These are phyloP conservation scores for Staphylotrichum longicolle DNA, from an alignment of 495 filamentous ascomycete genomes.

Conservation along the genomic window DNA sequence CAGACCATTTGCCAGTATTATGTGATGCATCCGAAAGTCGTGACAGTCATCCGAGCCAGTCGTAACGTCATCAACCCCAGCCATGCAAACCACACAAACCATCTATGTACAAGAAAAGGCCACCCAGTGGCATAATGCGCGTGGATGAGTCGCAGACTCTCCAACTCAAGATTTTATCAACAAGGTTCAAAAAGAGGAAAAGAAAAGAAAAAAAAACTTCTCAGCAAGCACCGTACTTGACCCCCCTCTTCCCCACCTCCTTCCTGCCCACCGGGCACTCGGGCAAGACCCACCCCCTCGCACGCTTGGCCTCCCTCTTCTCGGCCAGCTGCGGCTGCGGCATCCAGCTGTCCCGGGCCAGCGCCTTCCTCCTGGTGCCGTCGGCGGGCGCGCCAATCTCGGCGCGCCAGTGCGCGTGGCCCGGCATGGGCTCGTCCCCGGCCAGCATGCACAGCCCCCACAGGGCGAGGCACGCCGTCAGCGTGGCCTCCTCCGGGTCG, in stretches of 20 bases:
- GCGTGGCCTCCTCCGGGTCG: slow-evolving; percentile 46
- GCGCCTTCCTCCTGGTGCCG: slow-evolving; percentile 67
- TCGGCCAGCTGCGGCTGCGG: slow-evolving; percentile 78
- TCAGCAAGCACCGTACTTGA: slow-evolving; percentile 48
- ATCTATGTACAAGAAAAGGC: slow-evolving; percentile 13
- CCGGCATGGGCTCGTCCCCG: slow-evolving; percentile 64
- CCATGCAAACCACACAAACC: slow-evolving; percentile 2
- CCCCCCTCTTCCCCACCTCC: slow-evolving; percentile 57
- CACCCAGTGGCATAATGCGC: background rate
- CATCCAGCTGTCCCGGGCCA: slow-evolving; percentile 80
- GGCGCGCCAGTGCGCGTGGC: slow-evolving; percentile 65
- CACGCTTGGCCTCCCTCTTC: slow-evolving; percentile 77
- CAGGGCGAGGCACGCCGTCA: slow-evolving; percentile 54
- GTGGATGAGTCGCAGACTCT: slow-evolving; percentile 19
- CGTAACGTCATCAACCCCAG: slow-evolving; percentile 21
- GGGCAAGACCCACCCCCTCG: slow-evolving; percentile 81
- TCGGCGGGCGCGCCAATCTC: slow-evolving; percentile 81
- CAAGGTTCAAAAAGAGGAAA: background rate
- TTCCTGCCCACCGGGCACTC: slow-evolving; percentile 61
- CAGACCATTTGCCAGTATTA: background rate
- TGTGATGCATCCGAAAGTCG: slow-evolving; percentile 6
- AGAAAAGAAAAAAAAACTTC: background rate
- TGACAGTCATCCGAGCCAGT: slow-evolving; percentile 21
- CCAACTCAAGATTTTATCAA: slow-evolving; percentile 4
- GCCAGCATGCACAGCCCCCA: slow-evolving; percentile 73